Evolutionary conservation across 1,284 basidiomycete genomes (phyloP), one percentile per base, ranked within the genome.

Genomic region (Thelephora terrestris): DNA sequence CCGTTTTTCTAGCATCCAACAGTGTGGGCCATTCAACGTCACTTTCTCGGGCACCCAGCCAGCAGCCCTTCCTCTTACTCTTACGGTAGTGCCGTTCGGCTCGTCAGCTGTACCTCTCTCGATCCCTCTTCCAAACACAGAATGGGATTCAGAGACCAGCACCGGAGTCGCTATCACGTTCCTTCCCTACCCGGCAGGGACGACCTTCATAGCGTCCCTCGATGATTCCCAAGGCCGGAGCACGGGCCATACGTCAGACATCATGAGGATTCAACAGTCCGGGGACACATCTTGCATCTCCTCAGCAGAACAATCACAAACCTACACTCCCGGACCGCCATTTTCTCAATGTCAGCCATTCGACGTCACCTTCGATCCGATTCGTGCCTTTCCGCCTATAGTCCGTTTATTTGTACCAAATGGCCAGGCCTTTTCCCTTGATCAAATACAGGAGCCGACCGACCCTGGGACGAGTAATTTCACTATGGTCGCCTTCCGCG

Each of bases 21-120:
- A 83, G 60, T 82, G 79, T 64, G 71, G 70, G 52, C 66, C 68
- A 32, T 71, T 79, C 54, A 62, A 61, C 43, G 62, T 81, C 49
- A 56, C 64, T 34, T 75, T 81, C 53, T 55, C 60, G 43, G 74
- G 74, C 32, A 63, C 64, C 46, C 52, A 55, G 47, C 52, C 55
- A 4, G 50, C 62, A 18, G 58, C 64, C 21, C 60, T 70, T 47
- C 74, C 76, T 20, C 65, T 72, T 45, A 64, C 64, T 14, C 65
- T 81, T 52, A 73, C 72, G 43, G 60, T 83, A 59, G 56, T 81
- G 54, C 78, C 79, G 46, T 66, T 79, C 57, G 70, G 72, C 53
- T 70, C 70, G 14, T 66, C 66, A 12, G 29, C 29, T 14, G 29
- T 32, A 32, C 74, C 76, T 1, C 61, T 78, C 42, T 63, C 65